A percentile compares a stretch with the other conserved stretches of the same genome.
These are phyloP conservation scores for Mycena citricolor DNA, from an alignment of 1,284 basidiomycete species.

Conservation along the genomic window DNA sequence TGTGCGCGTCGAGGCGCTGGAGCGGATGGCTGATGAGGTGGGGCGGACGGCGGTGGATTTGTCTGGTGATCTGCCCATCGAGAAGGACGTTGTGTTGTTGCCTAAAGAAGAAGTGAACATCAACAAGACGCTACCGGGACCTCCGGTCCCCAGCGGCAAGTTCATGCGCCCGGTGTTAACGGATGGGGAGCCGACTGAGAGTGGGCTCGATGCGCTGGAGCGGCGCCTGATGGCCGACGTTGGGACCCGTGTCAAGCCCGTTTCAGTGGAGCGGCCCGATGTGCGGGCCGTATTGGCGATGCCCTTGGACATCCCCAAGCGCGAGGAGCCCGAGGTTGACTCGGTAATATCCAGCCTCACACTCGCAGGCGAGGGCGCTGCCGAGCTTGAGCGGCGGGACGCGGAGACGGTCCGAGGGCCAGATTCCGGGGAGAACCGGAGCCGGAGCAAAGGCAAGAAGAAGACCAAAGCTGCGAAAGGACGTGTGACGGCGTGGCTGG, in stretches of 20 bases:
- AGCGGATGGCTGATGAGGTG: constrained; percentile 65
- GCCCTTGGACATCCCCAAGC: constrained; percentile 46
- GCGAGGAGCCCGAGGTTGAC: constrained; percentile 55
- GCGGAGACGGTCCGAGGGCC: constrained; percentile 21
- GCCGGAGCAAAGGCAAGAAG: constrained; percentile 39
- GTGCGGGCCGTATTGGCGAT: constrained; percentile 44
- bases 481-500: constrained; percentile 75
- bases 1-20: constrained; percentile 60
- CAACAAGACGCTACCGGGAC: constrained; percentile 62
- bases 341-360: constrained; percentile 75
- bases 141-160: constrained; percentile 49
- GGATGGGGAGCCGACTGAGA: constrained; percentile 24
- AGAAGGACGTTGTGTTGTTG: too few relatives aligned
- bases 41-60: constrained; percentile 38
- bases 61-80: constrained; percentile 40
- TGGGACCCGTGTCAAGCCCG: constrained; percentile 45
- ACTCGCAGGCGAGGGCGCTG: constrained; percentile 46
- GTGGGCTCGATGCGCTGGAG: constrained; percentile 54
- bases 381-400: constrained; percentile 24
- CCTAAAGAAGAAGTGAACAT: constrained; percentile 24
- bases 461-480: constrained; percentile 57
- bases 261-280: constrained; percentile 37
- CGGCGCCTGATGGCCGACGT: constrained; percentile 50
- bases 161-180: constrained; percentile 9
- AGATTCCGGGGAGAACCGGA: constrained; percentile 41